phyloP scores from a whole-genome alignment of 1,284 basidiomycete species.

The Heterobasidion irregulare region DNA sequence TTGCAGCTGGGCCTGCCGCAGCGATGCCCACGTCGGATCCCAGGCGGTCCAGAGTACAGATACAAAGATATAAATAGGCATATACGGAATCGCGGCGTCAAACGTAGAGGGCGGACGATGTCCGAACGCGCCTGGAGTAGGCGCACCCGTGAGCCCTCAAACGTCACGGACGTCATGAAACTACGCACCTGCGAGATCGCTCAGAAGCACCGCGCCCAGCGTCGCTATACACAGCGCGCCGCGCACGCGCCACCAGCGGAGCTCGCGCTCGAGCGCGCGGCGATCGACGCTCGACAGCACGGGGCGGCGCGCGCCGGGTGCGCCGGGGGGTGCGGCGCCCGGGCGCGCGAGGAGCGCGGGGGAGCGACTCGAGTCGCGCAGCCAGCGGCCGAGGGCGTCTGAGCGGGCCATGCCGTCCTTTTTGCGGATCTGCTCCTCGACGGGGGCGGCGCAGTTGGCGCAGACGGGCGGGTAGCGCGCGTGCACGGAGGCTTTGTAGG shows the following conservation, averaged over 20 bases:
- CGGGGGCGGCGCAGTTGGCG: constrained; percentile 59
- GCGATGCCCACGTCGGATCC: constrained; percentile 66
- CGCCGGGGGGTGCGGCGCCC: constrained; percentile 16
- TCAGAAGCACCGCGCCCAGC: constrained; percentile 32
- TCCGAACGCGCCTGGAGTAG: constrained; percentile 12
- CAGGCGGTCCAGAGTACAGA: constrained; percentile 67
- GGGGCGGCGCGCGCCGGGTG: constrained; percentile 30
- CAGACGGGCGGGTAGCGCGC: constrained; percentile 84
- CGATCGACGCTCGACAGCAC: constrained; percentile 29
- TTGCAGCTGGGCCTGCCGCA: constrained; percentile 50
- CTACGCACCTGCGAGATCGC: constrained; percentile 36
- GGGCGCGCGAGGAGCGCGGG: constrained; percentile 44
- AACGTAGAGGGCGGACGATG: constrained; percentile 5
- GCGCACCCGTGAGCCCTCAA: constrained; percentile 13
- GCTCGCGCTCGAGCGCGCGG: constrained; percentile 32
- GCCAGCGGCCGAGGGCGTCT: constrained; percentile 63
- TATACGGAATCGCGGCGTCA: constrained; percentile 11
- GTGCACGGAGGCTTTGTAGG: constrained; percentile 69
- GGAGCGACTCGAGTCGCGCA: constrained; percentile 21
- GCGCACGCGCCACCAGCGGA: constrained; percentile 52
- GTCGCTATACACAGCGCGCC: constrained; percentile 54
- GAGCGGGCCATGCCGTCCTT: constrained; percentile 79
- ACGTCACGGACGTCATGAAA: not conserved
- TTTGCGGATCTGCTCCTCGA: constrained; percentile 71
- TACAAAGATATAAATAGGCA: constrained; percentile 41